Evolutionary conservation across 495 filamentous ascomycete species (phyloP), one percentile per base, ranked within the genome.

Genomic region (Penicillium soppii): DNA sequence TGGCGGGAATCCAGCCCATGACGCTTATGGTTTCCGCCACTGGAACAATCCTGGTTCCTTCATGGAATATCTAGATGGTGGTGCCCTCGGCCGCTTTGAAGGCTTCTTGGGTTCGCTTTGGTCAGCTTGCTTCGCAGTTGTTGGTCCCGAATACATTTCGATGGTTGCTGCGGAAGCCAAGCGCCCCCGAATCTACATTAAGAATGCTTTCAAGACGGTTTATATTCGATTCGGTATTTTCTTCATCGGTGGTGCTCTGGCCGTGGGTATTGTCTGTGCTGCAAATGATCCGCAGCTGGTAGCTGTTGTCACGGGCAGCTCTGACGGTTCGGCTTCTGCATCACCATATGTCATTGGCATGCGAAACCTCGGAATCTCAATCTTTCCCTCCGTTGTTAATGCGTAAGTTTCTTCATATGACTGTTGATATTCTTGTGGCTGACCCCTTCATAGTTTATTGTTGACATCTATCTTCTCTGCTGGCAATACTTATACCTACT

Each of bases 341-440:
- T 86, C 82, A 19, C 89, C 89, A 0, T 92, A 92, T 65, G 89
- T 94, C 8, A 83, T 95, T 52, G 85, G 88, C 25, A 94, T 95
- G 90, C 75, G 82, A 53, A 81, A 88, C 29, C 65, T 92, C 29
- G 72, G 75, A 0, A 80, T 94, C 60, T 62, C 49, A 5, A 53
- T 69, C 21, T 67, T 69, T 54, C 64, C 66, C 13, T 58, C 53
- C 1, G 58, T 65, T 16, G 50, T 65, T 16, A 65, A 65, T 26
- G 62, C 62, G 61, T 65, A 1, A 59, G 58, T 59, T 4, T 8
- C n/a, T 3, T 9, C 12, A 19, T 20, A 41, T 26, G 5, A 35
- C 19, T 7, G 6, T 5, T 13, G 8, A 46, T 6, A 9, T 26
- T 15, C 25, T 7, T n/a, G 21, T 16, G 1, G 8, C 50, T 36